phyloP scores from a whole-genome alignment of 179 eudicot species.

The Gypsophila paniculata region DNA sequence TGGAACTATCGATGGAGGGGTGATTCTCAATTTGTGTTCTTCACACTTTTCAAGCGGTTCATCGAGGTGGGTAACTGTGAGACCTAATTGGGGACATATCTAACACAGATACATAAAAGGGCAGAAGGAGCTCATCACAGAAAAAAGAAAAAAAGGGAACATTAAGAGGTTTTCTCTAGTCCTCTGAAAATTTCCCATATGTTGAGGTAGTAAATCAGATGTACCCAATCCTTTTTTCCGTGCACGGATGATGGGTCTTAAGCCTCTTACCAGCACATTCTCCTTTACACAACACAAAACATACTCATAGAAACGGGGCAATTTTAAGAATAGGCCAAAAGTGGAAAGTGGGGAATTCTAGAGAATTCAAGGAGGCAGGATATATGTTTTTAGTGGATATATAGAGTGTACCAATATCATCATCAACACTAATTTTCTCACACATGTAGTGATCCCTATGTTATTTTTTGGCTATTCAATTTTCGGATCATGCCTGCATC shows the following conservation, averaged over 20 bases:
- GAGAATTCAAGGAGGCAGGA: too few species aligned
- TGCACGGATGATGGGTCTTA: too few species aligned
- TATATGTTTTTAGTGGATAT: not conserved
- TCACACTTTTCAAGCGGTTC: not conserved
- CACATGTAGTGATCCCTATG: not conserved
- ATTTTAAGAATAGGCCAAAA: too few species aligned
- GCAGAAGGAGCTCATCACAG: not conserved
- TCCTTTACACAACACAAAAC: too few species aligned
- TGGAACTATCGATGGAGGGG: not conserved
- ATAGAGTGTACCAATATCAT: not conserved
- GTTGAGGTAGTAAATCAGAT: too few species aligned
- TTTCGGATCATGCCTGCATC: not conserved
- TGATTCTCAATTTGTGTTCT: not conserved
- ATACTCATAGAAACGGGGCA: too few species aligned
- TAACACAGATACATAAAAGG: not conserved
- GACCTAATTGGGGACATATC: not conserved
- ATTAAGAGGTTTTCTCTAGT: too few species aligned
- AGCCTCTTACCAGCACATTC: too few species aligned
- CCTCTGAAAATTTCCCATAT: too few species aligned
- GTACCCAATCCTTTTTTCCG: too few species aligned
- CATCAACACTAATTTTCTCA: not conserved
- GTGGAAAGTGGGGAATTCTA: too few species aligned
- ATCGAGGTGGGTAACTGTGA: not conserved
- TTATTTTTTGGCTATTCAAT: not conserved
- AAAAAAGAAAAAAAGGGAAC: not conserved